Evolutionary conservation across 441 rosid species (phyloP), one percentile per base, ranked within the genome.

Genomic region (Croton laevigatus): DNA sequence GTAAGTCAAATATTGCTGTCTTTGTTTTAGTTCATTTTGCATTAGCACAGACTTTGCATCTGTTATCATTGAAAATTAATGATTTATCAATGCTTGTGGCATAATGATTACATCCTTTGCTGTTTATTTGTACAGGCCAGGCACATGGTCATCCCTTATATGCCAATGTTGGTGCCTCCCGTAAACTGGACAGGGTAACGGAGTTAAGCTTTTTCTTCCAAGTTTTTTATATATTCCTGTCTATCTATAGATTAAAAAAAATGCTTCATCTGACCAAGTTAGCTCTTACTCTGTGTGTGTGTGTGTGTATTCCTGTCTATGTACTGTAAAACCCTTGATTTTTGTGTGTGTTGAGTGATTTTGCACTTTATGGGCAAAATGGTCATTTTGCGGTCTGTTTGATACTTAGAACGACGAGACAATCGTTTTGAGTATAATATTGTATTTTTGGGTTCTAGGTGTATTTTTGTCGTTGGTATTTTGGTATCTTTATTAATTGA

Each of bases 121-220:
- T 71, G 16, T 75, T 70, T 63, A 75, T 65, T 42, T 62, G 36
- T 74, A 70, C 91, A 95, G 99, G 99, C 94, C 63, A 87, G 91
- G 78, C 97, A 93, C 83, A 89, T 90, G 96, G 94, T 95, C 80
- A 89, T 95, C 76, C 97, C 98, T 74, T 91, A 95, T 77, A 85
- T 95, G 95, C 99, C 99, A 58, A 95, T 95, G 99, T 71, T 95
- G 76, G 80, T 95, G 72, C 97, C 98, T 73, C 98, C 99, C 20
- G 32, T 73, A 80, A 87, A 93, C 73, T 95, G 99, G 99, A 87
- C 83, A 73, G 94, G 97, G 99, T 95, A 91, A 73, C 86, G n/a
- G 12, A 46, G 78, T 49, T n/a, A 59, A 60, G 66, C 76, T 62
- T 64, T 73, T 73, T 6, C 10, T 73, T 70, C 66, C 52, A 49